These are phyloP conservation scores for Pythium oligandrum DNA, from an alignment of 352 stramenopile genomes.

Conservation along the genomic window DNA sequence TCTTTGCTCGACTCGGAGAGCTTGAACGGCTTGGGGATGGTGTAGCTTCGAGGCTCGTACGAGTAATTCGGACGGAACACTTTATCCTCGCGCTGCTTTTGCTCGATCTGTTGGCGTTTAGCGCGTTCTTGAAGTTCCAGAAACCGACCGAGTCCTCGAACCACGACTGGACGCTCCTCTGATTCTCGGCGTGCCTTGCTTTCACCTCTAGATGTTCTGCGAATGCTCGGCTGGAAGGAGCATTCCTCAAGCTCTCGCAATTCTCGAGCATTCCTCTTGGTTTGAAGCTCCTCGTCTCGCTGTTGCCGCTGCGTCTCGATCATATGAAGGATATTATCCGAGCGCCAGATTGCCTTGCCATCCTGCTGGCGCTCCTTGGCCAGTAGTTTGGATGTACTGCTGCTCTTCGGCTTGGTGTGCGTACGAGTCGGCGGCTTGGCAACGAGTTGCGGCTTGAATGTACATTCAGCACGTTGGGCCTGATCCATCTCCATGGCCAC, in stretches of 20 bases:
- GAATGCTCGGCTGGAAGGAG: conserved; percentile 71
- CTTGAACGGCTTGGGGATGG: conserved; percentile 70
- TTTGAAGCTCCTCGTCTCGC: conserved; percentile 52
- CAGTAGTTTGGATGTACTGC: conserved; percentile 40
- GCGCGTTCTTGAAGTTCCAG: conserved; percentile 69
- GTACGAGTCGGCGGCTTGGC: conserved; percentile 16
- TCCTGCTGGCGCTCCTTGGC: conserved; percentile 18
- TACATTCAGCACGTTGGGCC: conserved; percentile 62
- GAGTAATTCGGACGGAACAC: conserved; percentile 46
- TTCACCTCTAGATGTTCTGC: neutral
- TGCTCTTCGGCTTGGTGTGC: conserved; percentile 14
- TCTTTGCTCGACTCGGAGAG: conserved; percentile 58
- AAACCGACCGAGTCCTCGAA: conserved; percentile 73
- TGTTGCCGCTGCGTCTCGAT: conserved; percentile 60
- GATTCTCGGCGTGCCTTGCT: neutral
- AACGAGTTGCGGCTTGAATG: conserved; percentile 52
- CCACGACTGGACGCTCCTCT: conserved; percentile 44
- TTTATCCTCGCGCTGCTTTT: conserved; percentile 55
- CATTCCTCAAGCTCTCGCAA: conserved; percentile 72
- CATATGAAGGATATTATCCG: conserved; percentile 57
- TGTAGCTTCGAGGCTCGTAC: conserved; percentile 73
- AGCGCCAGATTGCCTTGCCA: conserved; percentile 39
- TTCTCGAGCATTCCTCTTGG: conserved; percentile 50
- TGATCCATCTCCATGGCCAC: conserved; percentile 67
- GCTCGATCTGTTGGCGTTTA: conserved; percentile 59